Evolutionary conservation across 2,329 filamentous ascomycete genomes (phyloP), one percentile per base, ranked within the genome.

Genomic region (Celoporthe dispersa): DNA sequence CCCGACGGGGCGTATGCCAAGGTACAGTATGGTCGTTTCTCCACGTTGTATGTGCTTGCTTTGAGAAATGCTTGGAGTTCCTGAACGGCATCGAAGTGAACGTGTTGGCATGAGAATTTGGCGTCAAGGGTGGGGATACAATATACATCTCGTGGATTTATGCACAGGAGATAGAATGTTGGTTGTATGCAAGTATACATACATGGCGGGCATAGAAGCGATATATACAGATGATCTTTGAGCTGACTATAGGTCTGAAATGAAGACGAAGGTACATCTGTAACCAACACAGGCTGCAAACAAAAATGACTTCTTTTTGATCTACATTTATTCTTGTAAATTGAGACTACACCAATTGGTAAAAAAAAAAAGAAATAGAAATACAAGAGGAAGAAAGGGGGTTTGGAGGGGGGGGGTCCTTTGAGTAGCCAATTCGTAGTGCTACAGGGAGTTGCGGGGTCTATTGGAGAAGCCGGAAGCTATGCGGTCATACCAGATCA

Each of bases 401-500:
- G n/a, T n/a, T n/a, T n/a, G n/a, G n/a, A n/a, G n/a, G n/a, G n/a
- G n/a, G n/a, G n/a, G n/a, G n/a, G n/a, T n/a, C n/a, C n/a, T n/a
- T n/a, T n/a, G n/a, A n/a, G 44, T 4, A 28, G 53, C 53, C 28
- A 57, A 31, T 57, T 28, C 53, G 53, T 14, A 31, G 53, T 28
- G 12, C 19, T 31, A 31, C 0, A 57, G 5, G 8, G 28, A 19
- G 53, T 3, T 57, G 53, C 8, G 22, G 28, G 28, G 28, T 39
- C 37, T 39, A 22, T 5, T 37, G 57, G 28, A 9, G 31, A 35
- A 35, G 28, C 25, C 61, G n/a, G 59, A 65, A 64, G 57, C 67
- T 64, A 69, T 69, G 68, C 64, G 70, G 67, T 69, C 70, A 71
- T 70, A 64, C 62, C 57, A 60, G 33, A 25, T 31, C 53, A 67